phyloP scores from a whole-genome alignment of 1,284 basidiomycete genomes.

The Papiliotrema terrestris region DNA sequence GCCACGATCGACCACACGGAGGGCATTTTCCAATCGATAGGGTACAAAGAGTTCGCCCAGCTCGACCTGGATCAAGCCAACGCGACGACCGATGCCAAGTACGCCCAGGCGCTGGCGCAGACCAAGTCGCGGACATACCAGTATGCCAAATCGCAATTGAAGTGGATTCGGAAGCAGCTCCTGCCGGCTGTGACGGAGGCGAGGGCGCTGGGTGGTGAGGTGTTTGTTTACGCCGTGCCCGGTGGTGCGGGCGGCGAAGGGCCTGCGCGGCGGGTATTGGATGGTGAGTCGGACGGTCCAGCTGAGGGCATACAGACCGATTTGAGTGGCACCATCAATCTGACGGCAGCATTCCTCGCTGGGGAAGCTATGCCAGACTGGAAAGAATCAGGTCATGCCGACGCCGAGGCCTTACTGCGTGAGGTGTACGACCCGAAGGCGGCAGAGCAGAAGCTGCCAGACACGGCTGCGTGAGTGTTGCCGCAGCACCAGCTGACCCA shows the following conservation, averaged over 20 bases:
- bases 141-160: slow-evolving; percentile 87
- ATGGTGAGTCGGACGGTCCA: slow-evolving; percentile 48
- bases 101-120: slow-evolving; percentile 60
- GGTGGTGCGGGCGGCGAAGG: slow-evolving; percentile 61
- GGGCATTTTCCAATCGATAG: slow-evolving; percentile 94
- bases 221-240: slow-evolving; percentile 47
- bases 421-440: slow-evolving; percentile 51
- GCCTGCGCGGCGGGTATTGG: slow-evolving; percentile 55
- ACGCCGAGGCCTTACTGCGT: slow-evolving; percentile 56
- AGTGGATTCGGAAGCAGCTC: slow-evolving; percentile 90
- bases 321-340: too few relatives aligned
- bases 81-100: slow-evolving; percentile 43
- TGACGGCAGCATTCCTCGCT: slow-evolving; percentile 60
- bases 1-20: slow-evolving; percentile 41
- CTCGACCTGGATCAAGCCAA: slow-evolving; percentile 39
- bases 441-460: slow-evolving; percentile 27
- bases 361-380: slow-evolving; percentile 60
- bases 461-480: slow-evolving; percentile 49
- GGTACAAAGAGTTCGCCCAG: slow-evolving; percentile 81
- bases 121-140: slow-evolving; percentile 87
- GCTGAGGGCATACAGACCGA: too few relatives aligned
- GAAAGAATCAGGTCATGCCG: slow-evolving; percentile 54
- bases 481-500: too few relatives aligned
- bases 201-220: slow-evolving; percentile 47
- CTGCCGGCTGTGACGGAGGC: slow-evolving; percentile 67